A percentile compares a stretch with the other conserved stretches of the same genome.
These are phyloP conservation scores for Neurospora sp. DNA, from an alignment of 495 filamentous ascomycete genomes.

Conservation along the genomic window DNA sequence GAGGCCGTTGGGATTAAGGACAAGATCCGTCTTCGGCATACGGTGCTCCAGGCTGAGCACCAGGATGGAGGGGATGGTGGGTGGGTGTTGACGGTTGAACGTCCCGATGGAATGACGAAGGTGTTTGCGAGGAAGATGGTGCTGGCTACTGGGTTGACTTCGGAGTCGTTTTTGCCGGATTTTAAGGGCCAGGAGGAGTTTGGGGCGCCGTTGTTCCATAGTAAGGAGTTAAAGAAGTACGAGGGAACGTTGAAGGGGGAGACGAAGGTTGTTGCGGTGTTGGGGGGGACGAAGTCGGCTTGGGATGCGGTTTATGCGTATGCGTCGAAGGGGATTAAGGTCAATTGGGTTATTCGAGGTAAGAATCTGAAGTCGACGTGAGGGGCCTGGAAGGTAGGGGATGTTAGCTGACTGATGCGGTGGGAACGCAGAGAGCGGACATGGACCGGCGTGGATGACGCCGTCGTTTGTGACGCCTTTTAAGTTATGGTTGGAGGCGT, in stretches of 20 bases:
- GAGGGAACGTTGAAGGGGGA: conserved; percentile 15
- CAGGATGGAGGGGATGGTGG: conserved; percentile 21
- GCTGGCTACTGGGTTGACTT: conserved; percentile 28
- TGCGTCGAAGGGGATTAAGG: conserved; percentile 50
- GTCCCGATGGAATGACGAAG: not conserved
- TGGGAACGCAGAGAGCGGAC: conserved; percentile 44
- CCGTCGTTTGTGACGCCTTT: conserved; percentile 40
- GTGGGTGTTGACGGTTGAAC: conserved; percentile 29
- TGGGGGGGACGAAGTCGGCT: conserved; percentile 65
- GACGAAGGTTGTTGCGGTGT: conserved; percentile 42
- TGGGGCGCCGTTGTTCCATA: conserved; percentile 52
- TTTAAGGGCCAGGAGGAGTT: conserved; percentile 29
- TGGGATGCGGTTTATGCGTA: conserved; percentile 69
- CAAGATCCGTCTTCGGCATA: conserved; percentile 42
- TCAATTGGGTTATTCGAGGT: conserved; percentile 71
- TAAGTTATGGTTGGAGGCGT: conserved; percentile 41
- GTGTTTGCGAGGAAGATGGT: conserved; percentile 23
- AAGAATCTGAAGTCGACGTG: not conserved
- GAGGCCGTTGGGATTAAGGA: conserved; percentile 45
- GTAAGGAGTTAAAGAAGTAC: conserved; percentile 38
- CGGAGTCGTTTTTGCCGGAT: conserved; percentile 27
- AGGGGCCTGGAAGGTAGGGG: not conserved
- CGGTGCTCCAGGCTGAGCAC: conserved; percentile 44
- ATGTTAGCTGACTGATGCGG: not conserved
- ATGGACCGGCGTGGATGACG: conserved; percentile 64